These are phyloP conservation scores for Cadophora sp. DNA, from an alignment of 2,329 filamentous ascomycete species.

Conservation along the genomic window DNA sequence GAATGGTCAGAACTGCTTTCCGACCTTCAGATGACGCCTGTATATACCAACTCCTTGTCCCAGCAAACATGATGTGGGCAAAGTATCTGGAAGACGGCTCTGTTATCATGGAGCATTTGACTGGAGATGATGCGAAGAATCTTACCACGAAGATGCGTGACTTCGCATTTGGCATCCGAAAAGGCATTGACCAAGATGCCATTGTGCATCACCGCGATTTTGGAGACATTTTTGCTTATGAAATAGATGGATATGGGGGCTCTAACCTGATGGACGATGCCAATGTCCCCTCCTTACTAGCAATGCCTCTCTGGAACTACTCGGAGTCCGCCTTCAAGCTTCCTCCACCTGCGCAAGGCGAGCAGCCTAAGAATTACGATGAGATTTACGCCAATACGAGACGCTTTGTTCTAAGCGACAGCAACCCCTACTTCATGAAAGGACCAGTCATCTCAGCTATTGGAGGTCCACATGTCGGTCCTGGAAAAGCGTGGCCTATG, in stretches of 20 bases:
- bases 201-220: constrained; percentile 68
- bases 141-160: constrained; percentile 61
- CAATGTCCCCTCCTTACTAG: constrained; percentile 72
- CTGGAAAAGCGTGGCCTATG: constrained; percentile 61
- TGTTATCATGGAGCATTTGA: constrained; percentile 58
- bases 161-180: constrained; percentile 67
- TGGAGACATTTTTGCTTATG: constrained; percentile 77
- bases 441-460: constrained; percentile 65
- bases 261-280: constrained; percentile 73
- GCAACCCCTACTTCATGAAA: constrained; percentile 78
- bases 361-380: constrained; percentile 56
- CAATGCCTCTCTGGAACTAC: constrained; percentile 69
- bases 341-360: constrained; percentile 29
- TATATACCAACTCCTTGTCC: constrained; percentile 84
- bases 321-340: constrained; percentile 35
- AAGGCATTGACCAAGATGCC: constrained; percentile 73
- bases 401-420: constrained; percentile 75
- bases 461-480: constrained; percentile 72
- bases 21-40: constrained; percentile 86
- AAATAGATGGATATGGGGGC: constrained; percentile 70
- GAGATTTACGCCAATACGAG: constrained; percentile 79
- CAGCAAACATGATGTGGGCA: constrained; percentile 85
- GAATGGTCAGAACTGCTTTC: constrained; percentile 86
- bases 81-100: constrained; percentile 62
- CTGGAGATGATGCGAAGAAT: constrained; percentile 50